These are phyloP conservation scores for Mucor mucedo DNA, from an alignment of 371 early-diverging fungal genomes.

Conservation along the genomic window DNA sequence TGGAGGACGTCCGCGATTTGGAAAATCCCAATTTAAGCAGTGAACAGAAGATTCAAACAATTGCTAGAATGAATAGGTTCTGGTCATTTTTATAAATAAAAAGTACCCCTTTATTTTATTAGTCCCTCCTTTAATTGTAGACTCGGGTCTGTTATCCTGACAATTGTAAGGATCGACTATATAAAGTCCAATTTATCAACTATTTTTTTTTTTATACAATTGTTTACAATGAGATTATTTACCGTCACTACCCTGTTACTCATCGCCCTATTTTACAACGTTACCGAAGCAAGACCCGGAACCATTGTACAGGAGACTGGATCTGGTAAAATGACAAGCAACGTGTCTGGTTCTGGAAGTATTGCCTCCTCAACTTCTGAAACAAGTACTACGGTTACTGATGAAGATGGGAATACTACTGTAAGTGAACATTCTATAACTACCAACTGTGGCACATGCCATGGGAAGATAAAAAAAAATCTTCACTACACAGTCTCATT, in stretches of 20 bases:
- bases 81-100: conserved; percentile 48
- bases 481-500: too few species aligned
- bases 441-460: not conserved
- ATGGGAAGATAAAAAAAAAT: too few species aligned
- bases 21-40: conserved; percentile 65
- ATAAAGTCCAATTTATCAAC: not conserved
- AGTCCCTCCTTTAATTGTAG: not conserved
- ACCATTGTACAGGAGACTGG: conserved; percentile 3
- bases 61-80: conserved; percentile 68
- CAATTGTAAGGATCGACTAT: not conserved
- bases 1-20: conserved; percentile 74
- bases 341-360: conserved; percentile 16
- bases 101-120: not conserved
- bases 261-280: not conserved
- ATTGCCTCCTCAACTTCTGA: conserved; percentile 6
- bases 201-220: not conserved
- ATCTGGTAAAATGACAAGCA: not conserved
- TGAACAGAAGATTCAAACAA: conserved; percentile 63
- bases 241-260: not conserved
- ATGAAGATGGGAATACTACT: conserved; percentile 9
- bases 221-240: not conserved
- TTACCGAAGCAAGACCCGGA: not conserved
- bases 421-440: conserved; percentile 7
- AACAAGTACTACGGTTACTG: conserved; percentile 5
- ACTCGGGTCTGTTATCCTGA: not conserved